These are phyloP conservation scores for Cubamyces lactineus DNA, from an alignment of 768 basidiomycete species.

Conservation along the genomic window DNA sequence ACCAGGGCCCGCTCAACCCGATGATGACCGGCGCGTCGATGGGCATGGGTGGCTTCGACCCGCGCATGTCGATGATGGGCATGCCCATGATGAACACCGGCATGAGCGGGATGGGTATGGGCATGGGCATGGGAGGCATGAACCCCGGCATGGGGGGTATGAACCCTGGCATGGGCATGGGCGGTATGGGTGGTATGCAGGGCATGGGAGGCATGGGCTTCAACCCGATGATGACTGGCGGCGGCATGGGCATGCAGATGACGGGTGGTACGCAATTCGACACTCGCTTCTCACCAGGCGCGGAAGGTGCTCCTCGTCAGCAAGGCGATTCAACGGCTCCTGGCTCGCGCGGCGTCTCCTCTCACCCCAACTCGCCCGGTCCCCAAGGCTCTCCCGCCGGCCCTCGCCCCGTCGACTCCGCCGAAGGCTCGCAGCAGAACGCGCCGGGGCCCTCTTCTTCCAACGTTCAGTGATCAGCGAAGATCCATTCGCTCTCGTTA, in stretches of 20 bases:
- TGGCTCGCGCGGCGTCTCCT: conserved; percentile 18
- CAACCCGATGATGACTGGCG: conserved; percentile 2
- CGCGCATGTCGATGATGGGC: conserved; percentile 82
- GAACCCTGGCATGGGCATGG: conserved; percentile 26
- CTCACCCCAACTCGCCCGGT: conserved; percentile 29
- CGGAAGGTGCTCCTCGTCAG: conserved; percentile 21
- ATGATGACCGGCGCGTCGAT: conserved; percentile 61
- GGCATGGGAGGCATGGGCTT: conserved; percentile 15
- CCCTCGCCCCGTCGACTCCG: conserved; percentile 22
- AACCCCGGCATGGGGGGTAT: conserved; percentile 23
- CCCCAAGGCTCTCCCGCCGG: conserved; percentile 28
- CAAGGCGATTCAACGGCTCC: conserved; percentile 9
- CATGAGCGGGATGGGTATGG: conserved; percentile 58
- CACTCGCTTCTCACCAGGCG: conserved; percentile 51
- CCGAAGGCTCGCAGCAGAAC: conserved; percentile 10
- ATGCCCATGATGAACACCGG: conserved; percentile 68
- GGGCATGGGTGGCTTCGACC: conserved; percentile 54
- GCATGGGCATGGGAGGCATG: conserved; percentile 54
- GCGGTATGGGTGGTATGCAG: conserved; percentile 20
- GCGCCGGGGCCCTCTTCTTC: conserved; percentile 13
- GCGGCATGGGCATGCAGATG: conserved; percentile 30
- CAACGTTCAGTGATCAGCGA: conserved; percentile 10
- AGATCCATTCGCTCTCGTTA: too few species aligned
- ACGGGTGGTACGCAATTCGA: conserved; percentile 67
- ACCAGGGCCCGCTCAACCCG: conserved; percentile 47